Base-by-base conservation (phyloP, 1,284 basidiomycete genomes). In the Flammula alnicola region DNA sequence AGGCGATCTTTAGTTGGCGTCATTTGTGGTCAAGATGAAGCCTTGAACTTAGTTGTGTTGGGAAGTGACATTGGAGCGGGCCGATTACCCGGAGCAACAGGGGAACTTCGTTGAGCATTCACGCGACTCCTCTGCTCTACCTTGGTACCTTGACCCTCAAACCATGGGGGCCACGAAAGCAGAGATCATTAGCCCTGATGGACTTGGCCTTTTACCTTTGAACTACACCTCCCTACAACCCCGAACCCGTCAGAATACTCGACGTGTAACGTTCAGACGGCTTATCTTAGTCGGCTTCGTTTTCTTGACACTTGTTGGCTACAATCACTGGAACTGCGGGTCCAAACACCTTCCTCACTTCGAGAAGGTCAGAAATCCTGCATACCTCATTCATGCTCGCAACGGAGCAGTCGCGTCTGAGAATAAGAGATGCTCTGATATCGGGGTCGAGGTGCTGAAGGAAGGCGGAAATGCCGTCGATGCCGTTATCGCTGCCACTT, bases 401-500 rank as follows among this genome's bases (percentile, higher is more conserved):
- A 72, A 86, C 60, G 95, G 91, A 3, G 94, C 92, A 1, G 93
- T 97, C 14, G 93, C 95, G 2, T 79, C 86, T 35, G 95, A 97
- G 73, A 91, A 95, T 66, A 76, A 78, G 54, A 73, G 84, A 16
- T 97, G 95, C 67, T 95, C 92, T 5, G 71, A 89, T 37, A 84
- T 95, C 47, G 95, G 94, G 1, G 81, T 96, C 0, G 69, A 83
- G 8, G 76, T 86, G 6, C 62, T 95, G 55, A 86, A 86, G 66
- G 81, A 85, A 5, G 93, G 93, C 25, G 96, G 95, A 12, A 95
- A 91, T 55, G 95, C 95, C 0, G 84, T 96, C 8, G 96, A 98
- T 61, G 88, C 95, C 1, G 88, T 86, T 0, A 82, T 98, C 44
- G 84, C 86, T 30, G 78, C 89, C 1, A 83, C 88, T 1, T 75